These are phyloP conservation scores for Malassezia furfur DNA, from an alignment of 1,284 basidiomycete genomes.

Conservation along the genomic window DNA sequence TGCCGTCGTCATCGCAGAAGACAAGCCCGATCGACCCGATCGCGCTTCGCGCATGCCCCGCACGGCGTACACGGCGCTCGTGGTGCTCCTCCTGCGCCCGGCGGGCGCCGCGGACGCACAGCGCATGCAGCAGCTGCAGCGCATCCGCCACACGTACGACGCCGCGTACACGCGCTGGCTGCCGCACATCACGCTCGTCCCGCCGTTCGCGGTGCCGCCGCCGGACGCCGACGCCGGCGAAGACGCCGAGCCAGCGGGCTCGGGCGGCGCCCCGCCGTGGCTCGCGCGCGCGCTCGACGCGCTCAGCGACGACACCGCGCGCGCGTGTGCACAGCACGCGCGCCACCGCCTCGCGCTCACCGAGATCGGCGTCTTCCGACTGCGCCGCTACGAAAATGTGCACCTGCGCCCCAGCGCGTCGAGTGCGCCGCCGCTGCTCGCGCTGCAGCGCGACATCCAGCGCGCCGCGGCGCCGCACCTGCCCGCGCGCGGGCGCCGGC, in stretches of 20 bases:
- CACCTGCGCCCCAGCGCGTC: slow-evolving; percentile 7
- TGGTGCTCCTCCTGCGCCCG: slow-evolving; percentile 12
- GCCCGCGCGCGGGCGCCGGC: neutral
- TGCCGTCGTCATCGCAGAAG: neutral
- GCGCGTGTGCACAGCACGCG: neutral
- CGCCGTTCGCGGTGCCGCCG: slow-evolving; percentile 1
- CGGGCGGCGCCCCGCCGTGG: neutral
- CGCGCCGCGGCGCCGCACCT: neutral
- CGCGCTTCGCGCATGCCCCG: neutral
- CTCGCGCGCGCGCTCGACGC: neutral
- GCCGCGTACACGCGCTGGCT: slow-evolving; percentile 15
- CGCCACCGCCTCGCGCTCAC: neutral
- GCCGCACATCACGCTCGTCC: slow-evolving; percentile 16
- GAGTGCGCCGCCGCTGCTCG: neutral
- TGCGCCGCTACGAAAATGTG: slow-evolving; percentile 10
- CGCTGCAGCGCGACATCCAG: slow-evolving; percentile 5
- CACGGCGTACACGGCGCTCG: slow-evolving; percentile 8
- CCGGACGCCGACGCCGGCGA: neutral
- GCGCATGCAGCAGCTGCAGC: slow-evolving; percentile 4
- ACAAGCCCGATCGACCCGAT: slow-evolving; percentile 2
- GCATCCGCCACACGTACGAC: slow-evolving; percentile 9
- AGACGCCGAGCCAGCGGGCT: neutral
- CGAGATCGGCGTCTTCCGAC: slow-evolving; percentile 5
- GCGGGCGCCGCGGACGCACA: slow-evolving; percentile 1
- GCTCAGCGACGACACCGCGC: neutral